Percentiles rank a stretch among this genome's conserved stretches.
Conservation (phyloP, 805 yeast species). For the Grigorovia transvaalensis region DNA sequence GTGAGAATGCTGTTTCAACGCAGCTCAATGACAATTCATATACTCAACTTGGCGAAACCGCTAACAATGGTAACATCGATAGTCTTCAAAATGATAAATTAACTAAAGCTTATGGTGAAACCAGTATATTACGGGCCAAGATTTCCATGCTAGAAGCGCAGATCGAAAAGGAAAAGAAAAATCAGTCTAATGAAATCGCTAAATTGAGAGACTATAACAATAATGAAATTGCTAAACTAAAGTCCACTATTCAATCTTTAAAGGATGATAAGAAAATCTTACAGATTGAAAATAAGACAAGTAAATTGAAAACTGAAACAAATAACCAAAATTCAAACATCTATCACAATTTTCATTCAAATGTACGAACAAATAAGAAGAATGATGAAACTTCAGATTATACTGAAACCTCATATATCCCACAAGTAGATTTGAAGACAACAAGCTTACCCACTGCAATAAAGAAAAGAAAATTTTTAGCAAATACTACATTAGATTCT, state of each 20-base stretch:
- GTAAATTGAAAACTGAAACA: not conserved
- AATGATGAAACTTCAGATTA: not conserved
- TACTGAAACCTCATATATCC: too few species aligned
- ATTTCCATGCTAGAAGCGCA: constrained; percentile 37
- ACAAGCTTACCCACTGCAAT: not conserved
- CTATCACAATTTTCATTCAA: not conserved
- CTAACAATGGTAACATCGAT: not conserved
- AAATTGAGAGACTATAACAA: constrained; percentile 15
- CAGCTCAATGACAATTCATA: not conserved
- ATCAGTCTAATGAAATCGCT: constrained; percentile 19
- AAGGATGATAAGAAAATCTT: constrained; percentile 50
- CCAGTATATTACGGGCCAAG: constrained; percentile 64
- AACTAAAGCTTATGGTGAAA: constrained; percentile 65
- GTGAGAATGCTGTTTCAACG: not conserved
- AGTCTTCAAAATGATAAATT: constrained; percentile 16
- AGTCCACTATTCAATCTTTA: constrained; percentile 33
- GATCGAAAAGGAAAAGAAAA: constrained; percentile 31
- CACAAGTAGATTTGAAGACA: not conserved
- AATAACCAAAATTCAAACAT: not conserved
- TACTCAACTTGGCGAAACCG: not conserved
- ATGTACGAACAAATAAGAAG: not conserved
- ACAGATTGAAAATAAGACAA: constrained; percentile 35
- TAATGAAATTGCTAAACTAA: constrained; percentile 32
- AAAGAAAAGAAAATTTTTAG: constrained; percentile 10
- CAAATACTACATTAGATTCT: not conserved